Percentiles rank a stretch among this genome's conserved stretches.
phyloP scores from a whole-genome alignment of 2,329 filamentous ascomycete species.

The Didymella lethalis region DNA sequence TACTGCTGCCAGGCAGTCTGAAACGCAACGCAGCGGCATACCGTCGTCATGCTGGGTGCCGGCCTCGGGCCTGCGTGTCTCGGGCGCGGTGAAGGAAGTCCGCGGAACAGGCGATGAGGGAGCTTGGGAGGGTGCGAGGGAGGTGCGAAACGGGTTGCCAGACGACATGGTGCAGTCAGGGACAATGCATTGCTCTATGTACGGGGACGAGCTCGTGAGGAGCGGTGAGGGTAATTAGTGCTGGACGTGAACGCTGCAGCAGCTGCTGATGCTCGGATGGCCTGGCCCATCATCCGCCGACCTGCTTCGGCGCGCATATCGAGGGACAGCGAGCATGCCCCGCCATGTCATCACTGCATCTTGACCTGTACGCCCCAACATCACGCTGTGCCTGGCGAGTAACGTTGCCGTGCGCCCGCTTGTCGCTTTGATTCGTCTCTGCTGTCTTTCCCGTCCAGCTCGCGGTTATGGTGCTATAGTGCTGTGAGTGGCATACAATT shows the following conservation, averaged over 20 bases:
- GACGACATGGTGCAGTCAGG: constrained; percentile 49
- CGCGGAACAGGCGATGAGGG: constrained; percentile 33
- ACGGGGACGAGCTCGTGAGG: constrained; percentile 38
- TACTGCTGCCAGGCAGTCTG: constrained; percentile 32
- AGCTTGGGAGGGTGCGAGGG: constrained; percentile 38
- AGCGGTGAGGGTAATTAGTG: constrained; percentile 30
- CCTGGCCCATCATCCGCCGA: constrained; percentile 27
- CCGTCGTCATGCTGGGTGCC: constrained; percentile 39
- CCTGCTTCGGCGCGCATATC: constrained; percentile 28
- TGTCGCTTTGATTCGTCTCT: neutral
- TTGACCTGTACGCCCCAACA: constrained; percentile 14
- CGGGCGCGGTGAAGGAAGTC: constrained; percentile 37
- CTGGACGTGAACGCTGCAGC: constrained; percentile 22
- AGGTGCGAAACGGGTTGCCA: constrained; percentile 52
- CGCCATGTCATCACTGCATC: constrained; percentile 24
- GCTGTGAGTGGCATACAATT: neutral
- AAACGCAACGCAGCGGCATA: constrained; percentile 41
- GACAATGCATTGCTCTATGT: constrained; percentile 53
- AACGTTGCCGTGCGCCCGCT: constrained; percentile 8
- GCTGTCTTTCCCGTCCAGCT: neutral
- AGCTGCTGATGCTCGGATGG: constrained; percentile 35
- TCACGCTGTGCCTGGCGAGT: constrained; percentile 13
- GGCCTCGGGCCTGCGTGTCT: constrained; percentile 34
- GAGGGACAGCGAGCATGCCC: constrained; percentile 34
- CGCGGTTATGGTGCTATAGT: neutral